Evolutionary conservation across 2,329 filamentous ascomycete species (phyloP).

Genomic region (Alternaria longipes): DNA sequence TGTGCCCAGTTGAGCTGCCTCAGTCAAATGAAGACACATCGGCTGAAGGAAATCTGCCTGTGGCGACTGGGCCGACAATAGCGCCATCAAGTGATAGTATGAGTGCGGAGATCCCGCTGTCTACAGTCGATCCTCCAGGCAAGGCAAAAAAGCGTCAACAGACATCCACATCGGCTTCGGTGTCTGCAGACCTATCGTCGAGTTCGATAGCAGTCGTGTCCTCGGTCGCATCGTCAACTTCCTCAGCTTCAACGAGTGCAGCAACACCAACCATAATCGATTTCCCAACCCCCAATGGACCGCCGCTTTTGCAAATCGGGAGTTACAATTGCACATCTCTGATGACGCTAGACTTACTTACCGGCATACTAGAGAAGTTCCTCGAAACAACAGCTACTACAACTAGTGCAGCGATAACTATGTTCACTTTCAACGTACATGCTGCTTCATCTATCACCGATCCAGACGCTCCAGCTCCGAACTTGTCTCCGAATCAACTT

Average conservation of each 20-base stretch:
- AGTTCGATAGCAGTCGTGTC: conserved; percentile 3
- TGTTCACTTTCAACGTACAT: conserved; percentile 68
- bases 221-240: conserved; percentile 6
- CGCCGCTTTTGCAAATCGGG: conserved; percentile 59
- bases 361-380: conserved; percentile 62
- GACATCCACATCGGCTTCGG: conserved; percentile 10
- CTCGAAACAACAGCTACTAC: conserved; percentile 63
- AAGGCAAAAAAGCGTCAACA: conserved; percentile 21
- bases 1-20: conserved; percentile 68
- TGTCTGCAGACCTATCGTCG: conserved; percentile 3
- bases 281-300: conserved; percentile 31
- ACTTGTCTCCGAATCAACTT: conserved; percentile 54
- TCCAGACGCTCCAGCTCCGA: conserved; percentile 55
- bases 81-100: conserved; percentile 27
- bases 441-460: conserved; percentile 54
- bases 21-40: conserved; percentile 19
- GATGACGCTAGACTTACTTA: conserved; percentile 62
- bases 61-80: conserved; percentile 25
- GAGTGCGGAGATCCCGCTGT: conserved; percentile 27
- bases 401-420: conserved; percentile 63
- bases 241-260: conserved; percentile 19
- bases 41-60: conserved; percentile 10
- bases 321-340: conserved; percentile 62
- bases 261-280: conserved; percentile 27
- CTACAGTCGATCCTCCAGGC: conserved; percentile 17